These are phyloP conservation scores for Penicillium sp. DNA, from an alignment of 2,329 filamentous ascomycete genomes.

Conservation along the genomic window DNA sequence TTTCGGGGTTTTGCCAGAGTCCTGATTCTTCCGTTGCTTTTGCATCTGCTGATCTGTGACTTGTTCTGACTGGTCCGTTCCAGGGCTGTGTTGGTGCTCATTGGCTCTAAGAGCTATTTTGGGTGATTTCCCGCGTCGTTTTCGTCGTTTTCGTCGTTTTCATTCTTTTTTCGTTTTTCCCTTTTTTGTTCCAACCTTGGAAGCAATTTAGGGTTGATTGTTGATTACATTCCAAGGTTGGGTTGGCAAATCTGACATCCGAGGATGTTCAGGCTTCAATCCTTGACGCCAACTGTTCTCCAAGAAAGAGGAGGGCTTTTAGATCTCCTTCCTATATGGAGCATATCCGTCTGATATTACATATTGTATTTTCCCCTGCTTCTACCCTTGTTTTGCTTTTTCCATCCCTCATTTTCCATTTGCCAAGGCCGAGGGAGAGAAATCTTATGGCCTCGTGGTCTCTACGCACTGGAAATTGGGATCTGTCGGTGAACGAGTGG, in stretches of 20 bases:
- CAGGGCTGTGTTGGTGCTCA: not conserved
- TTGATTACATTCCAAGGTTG: not conserved
- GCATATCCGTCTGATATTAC: not conserved
- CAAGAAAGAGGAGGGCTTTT: not conserved
- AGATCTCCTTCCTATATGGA: not conserved
- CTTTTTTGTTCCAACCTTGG: not conserved
- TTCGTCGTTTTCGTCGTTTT: not conserved
- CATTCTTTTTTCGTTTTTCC: not conserved
- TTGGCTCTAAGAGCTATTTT: not conserved
- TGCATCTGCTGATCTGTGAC: slow-evolving; percentile 4
- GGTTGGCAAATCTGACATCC: not conserved
- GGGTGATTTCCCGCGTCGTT: not conserved
- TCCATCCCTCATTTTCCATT: not conserved
- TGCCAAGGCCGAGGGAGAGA: not conserved
- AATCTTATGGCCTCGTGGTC: slow-evolving; percentile 1
- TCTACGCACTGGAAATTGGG: not conserved
- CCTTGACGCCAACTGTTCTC: not conserved
- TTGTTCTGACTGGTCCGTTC: not conserved
- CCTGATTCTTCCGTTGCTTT: slow-evolving; percentile 1
- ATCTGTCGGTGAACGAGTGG: slow-evolving; percentile 1
- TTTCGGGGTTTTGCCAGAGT: slow-evolving; percentile 5
- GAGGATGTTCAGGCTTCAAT: not conserved
- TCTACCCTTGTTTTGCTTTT: slow-evolving; percentile 2
- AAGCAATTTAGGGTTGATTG: not conserved
- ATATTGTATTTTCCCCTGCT: slow-evolving; percentile 1